These are phyloP conservation scores for Stramenopiles sp. DNA, from an alignment of 352 stramenopile genomes.

Conservation along the genomic window DNA sequence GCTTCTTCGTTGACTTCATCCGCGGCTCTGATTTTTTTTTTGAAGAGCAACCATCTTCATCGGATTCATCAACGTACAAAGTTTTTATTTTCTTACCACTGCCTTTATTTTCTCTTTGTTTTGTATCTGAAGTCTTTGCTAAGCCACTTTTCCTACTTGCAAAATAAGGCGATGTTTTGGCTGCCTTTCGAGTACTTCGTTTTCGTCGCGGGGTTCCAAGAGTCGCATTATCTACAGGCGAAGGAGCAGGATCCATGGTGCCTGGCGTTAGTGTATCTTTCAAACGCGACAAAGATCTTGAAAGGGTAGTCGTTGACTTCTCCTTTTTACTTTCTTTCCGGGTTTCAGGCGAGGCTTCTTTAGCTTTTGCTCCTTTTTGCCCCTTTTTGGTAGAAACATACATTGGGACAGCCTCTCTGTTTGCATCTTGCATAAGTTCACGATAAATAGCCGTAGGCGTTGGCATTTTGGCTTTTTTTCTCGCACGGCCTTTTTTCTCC, in stretches of 20 bases:
- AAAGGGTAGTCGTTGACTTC: not conserved
- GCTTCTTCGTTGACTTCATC: constrained; percentile 16
- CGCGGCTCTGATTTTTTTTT: constrained; percentile 17
- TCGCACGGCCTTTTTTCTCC: not conserved
- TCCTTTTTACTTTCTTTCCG: too few relatives aligned
- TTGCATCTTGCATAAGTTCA: constrained; percentile 3
- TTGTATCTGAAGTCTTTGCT: too few relatives aligned
- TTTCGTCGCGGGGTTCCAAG: not conserved
- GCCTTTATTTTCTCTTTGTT: not conserved
- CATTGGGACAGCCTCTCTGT: constrained; percentile 5
- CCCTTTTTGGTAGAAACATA: not conserved
- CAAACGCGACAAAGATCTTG: not conserved
- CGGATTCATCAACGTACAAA: constrained; percentile 10
- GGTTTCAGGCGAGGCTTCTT: too few relatives aligned
- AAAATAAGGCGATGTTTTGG: constrained; percentile 11
- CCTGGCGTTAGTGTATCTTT: not conserved
- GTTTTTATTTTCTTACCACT: not conserved
- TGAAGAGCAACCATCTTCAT: constrained; percentile 16
- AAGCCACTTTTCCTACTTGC: not conserved
- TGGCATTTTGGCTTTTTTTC: constrained; percentile 9
- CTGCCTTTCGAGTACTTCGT: not conserved
- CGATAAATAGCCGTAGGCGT: constrained; percentile 6
- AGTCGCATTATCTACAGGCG: not conserved
- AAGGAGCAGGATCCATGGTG: not conserved
- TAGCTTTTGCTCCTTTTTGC: not conserved